Evolutionary conservation across 306 rosid species (phyloP).

Genomic region (Crotalaria pallida): DNA sequence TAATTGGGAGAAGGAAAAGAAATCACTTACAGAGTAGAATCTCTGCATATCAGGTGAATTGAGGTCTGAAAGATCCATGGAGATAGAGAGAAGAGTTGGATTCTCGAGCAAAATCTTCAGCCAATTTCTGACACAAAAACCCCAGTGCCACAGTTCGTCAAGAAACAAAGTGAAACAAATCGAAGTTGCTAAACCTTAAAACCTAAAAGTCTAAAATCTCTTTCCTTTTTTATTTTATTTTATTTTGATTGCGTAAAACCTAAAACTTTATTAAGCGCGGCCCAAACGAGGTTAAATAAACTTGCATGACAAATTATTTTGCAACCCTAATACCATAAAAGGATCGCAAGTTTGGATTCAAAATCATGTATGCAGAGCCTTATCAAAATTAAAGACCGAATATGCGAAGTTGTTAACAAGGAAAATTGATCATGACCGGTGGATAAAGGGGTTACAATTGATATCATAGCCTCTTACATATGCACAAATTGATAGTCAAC

Average conservation of each 20-base stretch:
- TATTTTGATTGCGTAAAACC: too few species aligned
- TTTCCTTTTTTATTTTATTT: too few species aligned
- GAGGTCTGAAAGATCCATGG: slow-evolving; percentile 70
- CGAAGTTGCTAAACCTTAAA: background rate
- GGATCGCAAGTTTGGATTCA: too few species aligned
- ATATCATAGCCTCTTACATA: too few species aligned
- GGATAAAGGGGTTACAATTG: too few species aligned
- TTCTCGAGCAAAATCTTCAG: background rate
- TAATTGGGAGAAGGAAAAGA: background rate
- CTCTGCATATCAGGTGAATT: slow-evolving; percentile 58
- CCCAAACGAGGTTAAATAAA: background rate
- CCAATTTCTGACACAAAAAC: slow-evolving; percentile 19
- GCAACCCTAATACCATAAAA: too few species aligned
- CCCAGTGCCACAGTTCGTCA: background rate
- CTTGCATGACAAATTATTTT: too few species aligned
- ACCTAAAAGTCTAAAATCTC: background rate
- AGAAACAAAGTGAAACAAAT: background rate
- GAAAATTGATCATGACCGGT: too few species aligned
- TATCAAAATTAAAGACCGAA: too few species aligned
- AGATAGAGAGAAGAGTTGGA: background rate
- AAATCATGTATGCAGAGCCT: too few species aligned
- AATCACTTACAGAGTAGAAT: slow-evolving; percentile 58
- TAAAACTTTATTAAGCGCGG: background rate
- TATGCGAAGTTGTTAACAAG: too few species aligned
- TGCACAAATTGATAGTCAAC: too few species aligned